Base-by-base conservation (phyloP, 2,329 filamentous ascomycete genomes). In the Colletotrichum sp. region DNA sequence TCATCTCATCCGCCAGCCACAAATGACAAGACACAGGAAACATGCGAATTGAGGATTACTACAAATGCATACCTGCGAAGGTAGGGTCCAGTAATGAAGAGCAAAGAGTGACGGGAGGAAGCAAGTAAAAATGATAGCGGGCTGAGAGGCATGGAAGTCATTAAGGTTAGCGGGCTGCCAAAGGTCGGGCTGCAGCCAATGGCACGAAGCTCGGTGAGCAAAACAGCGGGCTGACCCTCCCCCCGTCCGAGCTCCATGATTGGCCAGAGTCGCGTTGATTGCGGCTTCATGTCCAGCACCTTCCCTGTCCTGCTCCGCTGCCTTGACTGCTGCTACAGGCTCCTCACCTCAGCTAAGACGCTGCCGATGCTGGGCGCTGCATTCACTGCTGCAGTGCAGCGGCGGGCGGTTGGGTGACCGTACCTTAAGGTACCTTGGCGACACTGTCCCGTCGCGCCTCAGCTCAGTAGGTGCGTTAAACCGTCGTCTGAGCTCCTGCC, bases 311-410 rank as follows among this genome's bases (percentile, higher is more conserved):
- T 66, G 62, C 27, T 48, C 34, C 25, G 16, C 32, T 66, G 43
- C n/a, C n/a, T n/a, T 13, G 48, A 36, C 55, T 32, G 48, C 61
- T 71, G 15, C 55, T 58, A 58, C 55, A 58, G 55, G 22, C 12
- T 15, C n/a, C 61, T 15, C 12, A 25, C 34, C 30, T 61, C 64
- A 36, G 64, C 64, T 65, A 43, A 34, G 48, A 32, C 52, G 60
- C 25, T 61, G 48, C 60, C 61, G 71, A 60, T 60, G 71, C 71
- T 74, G 71, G 71, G 67, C 71, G 48, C 67, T 74, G 67, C 72
- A 66, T 58, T 22, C 56, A 55, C 28, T 30, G 36, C 9, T 66
- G 34, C 62, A 43, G 62, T n/a, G n/a, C 6, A 15, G 18, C 28
- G 30, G 34, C 52, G 55, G 43, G 34, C 55, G 56, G 58, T 39